Evolutionary conservation across 1,139 yeast species (phyloP).

Genomic region (Nakaseomyces delphensis): DNA sequence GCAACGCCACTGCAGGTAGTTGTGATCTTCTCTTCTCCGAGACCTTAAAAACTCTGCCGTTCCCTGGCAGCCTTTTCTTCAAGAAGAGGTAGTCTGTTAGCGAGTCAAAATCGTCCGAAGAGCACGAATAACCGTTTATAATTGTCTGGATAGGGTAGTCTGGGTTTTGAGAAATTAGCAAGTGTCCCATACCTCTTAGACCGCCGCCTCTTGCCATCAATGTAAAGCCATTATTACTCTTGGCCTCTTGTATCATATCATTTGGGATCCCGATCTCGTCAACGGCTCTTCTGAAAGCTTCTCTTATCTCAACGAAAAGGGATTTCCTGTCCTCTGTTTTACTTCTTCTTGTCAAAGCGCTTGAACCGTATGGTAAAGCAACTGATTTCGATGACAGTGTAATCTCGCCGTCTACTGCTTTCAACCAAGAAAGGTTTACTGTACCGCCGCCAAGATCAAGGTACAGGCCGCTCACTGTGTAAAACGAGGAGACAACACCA

Average conservation of each 20-base stretch:
- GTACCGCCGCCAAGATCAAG: conserved; percentile 65
- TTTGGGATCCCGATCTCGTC: conserved; percentile 39
- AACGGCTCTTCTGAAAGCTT: conserved; percentile 41
- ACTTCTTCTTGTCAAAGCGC: conserved; percentile 48
- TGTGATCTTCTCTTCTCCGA: conserved; percentile 54
- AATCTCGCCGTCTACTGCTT: conserved; percentile 44
- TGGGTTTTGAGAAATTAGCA: conserved; percentile 43
- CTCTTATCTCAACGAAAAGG: conserved; percentile 40
- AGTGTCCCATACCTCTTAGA: conserved; percentile 53
- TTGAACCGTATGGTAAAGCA: conserved; percentile 60
- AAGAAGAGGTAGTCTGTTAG: conserved; percentile 42
- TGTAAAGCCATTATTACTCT: conserved; percentile 46
- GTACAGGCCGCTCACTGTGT: conserved; percentile 51
- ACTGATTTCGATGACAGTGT: conserved; percentile 48
- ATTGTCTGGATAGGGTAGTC: conserved; percentile 53
- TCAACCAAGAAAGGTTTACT: conserved; percentile 56
- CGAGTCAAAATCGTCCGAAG: conserved; percentile 41
- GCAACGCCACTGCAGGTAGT: conserved; percentile 53
- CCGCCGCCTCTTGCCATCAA: conserved; percentile 63
- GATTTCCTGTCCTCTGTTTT: conserved; percentile 39
- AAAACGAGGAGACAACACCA: conserved; percentile 62
- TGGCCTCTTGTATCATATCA: conserved; percentile 39
- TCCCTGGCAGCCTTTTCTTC: conserved; percentile 36
- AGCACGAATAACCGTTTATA: conserved; percentile 54
- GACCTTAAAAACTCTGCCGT: conserved; percentile 43